These are phyloP conservation scores for Ceratocystis huliohia DNA, from an alignment of 2,329 filamentous ascomycete genomes.

Conservation along the genomic window DNA sequence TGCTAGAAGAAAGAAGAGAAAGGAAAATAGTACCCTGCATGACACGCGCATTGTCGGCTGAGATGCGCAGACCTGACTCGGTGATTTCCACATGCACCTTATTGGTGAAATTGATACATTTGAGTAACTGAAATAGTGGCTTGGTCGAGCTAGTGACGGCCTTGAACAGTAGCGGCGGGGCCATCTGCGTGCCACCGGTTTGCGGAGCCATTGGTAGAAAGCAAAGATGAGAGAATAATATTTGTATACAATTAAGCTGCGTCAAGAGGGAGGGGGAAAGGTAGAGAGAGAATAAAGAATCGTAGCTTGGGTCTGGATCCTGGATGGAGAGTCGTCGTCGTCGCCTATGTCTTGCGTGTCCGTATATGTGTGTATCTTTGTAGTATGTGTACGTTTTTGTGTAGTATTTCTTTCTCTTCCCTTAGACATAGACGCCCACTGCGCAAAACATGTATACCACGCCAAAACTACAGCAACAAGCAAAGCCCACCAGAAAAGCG, in stretches of 20 bases:
- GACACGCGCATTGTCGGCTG: constrained; percentile 73
- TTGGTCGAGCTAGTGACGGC: constrained; percentile 67
- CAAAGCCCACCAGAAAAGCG: constrained; percentile 21
- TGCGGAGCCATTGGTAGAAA: constrained; percentile 23
- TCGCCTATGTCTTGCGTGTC: constrained; percentile 24
- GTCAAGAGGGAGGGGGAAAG: neutral
- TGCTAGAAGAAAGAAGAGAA: neutral
- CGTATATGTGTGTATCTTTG: neutral
- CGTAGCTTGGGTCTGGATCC: constrained; percentile 16
- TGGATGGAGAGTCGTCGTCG: constrained; percentile 24
- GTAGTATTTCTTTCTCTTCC: constrained; percentile 25
- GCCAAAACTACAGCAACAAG: constrained; percentile 52
- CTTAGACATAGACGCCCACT: constrained; percentile 88
- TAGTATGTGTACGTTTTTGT: no score
- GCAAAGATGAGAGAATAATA: constrained; percentile 22
- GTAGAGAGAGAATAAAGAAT: constrained; percentile 1
- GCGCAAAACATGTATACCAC: constrained; percentile 98
- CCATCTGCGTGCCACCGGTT: constrained; percentile 11
- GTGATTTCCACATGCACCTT: constrained; percentile 60
- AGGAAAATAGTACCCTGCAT: constrained; percentile 59
- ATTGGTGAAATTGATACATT: constrained; percentile 47
- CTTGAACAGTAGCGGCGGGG: constrained; percentile 51
- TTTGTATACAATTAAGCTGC: neutral
- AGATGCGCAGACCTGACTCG: constrained; percentile 73
- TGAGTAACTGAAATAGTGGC: constrained; percentile 53